phyloP scores from a whole-genome alignment of 345 rosid genomes.

The Gossypium ekmanianum region DNA sequence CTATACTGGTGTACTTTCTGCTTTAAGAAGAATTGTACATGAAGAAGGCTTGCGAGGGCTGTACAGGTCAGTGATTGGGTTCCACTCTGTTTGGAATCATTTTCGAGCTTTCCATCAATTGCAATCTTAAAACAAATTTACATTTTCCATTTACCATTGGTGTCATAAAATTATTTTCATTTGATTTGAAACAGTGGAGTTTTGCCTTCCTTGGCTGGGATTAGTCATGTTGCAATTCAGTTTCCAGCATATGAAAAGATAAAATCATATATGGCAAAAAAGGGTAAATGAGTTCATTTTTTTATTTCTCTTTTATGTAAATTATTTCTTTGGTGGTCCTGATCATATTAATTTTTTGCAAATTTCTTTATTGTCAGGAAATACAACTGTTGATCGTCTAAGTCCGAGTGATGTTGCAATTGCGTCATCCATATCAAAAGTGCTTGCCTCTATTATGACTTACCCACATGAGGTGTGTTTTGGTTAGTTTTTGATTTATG shows the following conservation, averaged over 20 bases:
- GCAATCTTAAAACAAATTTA: not conserved
- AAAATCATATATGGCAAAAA: constrained; percentile 69
- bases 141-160: not conserved
- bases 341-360: constrained; percentile 23
- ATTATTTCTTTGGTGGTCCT: constrained; percentile 16
- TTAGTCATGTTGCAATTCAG: constrained; percentile 94
- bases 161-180: constrained; percentile 10
- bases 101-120: constrained; percentile 9
- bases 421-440: constrained; percentile 81
- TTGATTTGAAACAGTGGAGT: constrained; percentile 66
- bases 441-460: constrained; percentile 72
- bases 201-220: constrained; percentile 85
- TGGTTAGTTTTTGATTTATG: not conserved
- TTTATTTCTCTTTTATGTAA: constrained; percentile 2
- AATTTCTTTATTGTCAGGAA: constrained; percentile 35
- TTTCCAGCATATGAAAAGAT: constrained; percentile 92
- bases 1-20: constrained; percentile 67
- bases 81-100: not conserved
- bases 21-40: constrained; percentile 63
- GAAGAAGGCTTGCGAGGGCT: constrained; percentile 93
- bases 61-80: constrained; percentile 58
- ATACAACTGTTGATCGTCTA: constrained; percentile 54
- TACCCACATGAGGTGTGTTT: constrained; percentile 90
- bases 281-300: constrained; percentile 37
- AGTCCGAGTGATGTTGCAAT: constrained; percentile 61